phyloP scores from a whole-genome alignment of 768 basidiomycete genomes.

The Amanita pseudoporphyria region DNA sequence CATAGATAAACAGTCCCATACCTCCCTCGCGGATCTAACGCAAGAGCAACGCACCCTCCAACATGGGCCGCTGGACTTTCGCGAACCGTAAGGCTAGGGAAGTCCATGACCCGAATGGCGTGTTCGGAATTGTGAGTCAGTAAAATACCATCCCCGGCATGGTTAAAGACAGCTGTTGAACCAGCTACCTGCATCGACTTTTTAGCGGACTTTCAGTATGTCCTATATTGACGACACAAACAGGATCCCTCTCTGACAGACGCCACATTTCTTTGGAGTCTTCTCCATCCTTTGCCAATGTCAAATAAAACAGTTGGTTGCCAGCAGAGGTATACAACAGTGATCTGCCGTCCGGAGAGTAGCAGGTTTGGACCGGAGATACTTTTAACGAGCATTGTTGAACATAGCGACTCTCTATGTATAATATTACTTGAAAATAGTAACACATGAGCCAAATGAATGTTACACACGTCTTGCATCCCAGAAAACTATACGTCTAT shows the following conservation, averaged over 20 bases:
- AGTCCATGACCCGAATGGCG: constrained; percentile 59
- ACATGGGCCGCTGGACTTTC: constrained; percentile 70
- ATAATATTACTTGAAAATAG: neutral
- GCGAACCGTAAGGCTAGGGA: constrained; percentile 47
- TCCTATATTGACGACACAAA: constrained; percentile 12
- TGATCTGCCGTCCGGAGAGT: constrained; percentile 62
- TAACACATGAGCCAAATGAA: neutral
- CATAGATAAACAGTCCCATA: constrained; percentile 14
- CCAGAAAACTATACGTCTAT: constrained; percentile 72
- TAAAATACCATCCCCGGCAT: constrained; percentile 63
- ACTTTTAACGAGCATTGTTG: constrained; percentile 53
- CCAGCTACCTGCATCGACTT: constrained; percentile 31
- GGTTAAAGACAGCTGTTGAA: constrained; percentile 68
- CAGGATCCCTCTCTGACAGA: constrained; percentile 40
- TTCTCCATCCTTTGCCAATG: constrained; percentile 41
- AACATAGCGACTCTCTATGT: constrained; percentile 55
- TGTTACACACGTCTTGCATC: constrained; percentile 63
- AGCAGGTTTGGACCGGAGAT: constrained; percentile 56
- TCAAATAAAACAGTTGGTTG: constrained; percentile 54
- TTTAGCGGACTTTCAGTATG: neutral
- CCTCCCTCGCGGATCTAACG: constrained; percentile 75
- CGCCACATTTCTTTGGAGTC: constrained; percentile 40
- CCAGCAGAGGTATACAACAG: constrained; percentile 54
- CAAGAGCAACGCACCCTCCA: constrained; percentile 68
- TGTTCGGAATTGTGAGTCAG: constrained; percentile 56